These are phyloP conservation scores for Oryza glumipatula DNA, from an alignment of 176 grass and related monocot species.

Conservation along the genomic window DNA sequence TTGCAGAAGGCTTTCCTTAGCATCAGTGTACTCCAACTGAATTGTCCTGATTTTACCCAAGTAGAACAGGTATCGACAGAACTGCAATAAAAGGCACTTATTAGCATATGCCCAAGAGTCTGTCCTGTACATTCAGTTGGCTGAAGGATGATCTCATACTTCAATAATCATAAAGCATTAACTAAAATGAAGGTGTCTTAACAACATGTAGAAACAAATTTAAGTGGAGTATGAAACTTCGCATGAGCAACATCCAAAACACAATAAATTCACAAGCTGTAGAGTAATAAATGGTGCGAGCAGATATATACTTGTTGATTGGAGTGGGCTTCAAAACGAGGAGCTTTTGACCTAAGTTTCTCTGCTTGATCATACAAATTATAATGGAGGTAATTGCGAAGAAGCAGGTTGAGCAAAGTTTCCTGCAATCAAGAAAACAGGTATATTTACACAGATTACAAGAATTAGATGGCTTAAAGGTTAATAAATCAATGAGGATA, in stretches of 20 bases:
- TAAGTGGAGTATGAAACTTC: background rate
- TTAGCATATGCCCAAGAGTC: constrained; percentile 11
- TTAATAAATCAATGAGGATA: background rate
- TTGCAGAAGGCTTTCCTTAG: constrained; percentile 90
- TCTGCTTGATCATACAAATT: constrained; percentile 91
- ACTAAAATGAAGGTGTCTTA: constrained; percentile 1
- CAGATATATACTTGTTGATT: constrained; percentile 69
- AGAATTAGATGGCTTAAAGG: background rate
- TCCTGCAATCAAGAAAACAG: constrained; percentile 53
- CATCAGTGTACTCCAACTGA: constrained; percentile 94
- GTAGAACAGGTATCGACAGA: constrained; percentile 90
- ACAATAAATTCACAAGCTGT: background rate
- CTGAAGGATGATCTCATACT: constrained; percentile 10
- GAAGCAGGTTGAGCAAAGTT: constrained; percentile 85
- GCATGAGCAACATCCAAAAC: background rate
- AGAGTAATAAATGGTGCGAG: background rate
- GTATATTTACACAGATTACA: background rate
- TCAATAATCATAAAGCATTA: background rate
- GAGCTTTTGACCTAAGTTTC: constrained; percentile 85
- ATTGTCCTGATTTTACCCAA: constrained; percentile 90
- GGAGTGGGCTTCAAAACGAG: constrained; percentile 89
- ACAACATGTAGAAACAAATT: background rate
- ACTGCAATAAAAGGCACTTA: constrained; percentile 43
- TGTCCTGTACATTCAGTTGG: background rate
- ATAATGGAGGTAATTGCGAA: constrained; percentile 90